phyloP scores from a whole-genome alignment of 805 yeast genomes.

The Yarrowia bubula region DNA sequence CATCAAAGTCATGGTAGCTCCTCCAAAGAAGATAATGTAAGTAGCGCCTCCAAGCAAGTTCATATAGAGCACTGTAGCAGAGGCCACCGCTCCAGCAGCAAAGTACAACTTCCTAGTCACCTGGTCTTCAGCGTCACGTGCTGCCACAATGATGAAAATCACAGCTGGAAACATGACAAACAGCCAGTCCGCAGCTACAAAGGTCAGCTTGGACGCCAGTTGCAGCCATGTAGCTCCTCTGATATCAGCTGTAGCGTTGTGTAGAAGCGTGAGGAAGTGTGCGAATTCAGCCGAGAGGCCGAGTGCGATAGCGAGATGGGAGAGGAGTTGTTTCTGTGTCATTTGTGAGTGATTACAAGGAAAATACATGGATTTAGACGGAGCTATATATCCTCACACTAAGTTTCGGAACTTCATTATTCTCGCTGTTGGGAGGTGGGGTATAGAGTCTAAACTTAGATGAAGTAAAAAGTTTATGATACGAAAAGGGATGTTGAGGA shows the following conservation, averaged over 20 bases:
- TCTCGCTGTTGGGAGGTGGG: conserved; percentile 18
- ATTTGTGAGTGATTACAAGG: not conserved
- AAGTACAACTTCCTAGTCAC: not conserved
- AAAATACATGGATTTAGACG: not conserved
- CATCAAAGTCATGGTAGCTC: not conserved
- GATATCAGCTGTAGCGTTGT: not conserved
- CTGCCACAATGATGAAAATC: not conserved
- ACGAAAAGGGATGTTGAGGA: not conserved
- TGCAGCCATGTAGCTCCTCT: conserved; percentile 7
- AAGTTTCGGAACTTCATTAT: not conserved
- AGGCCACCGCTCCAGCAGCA: not conserved
- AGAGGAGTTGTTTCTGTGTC: not conserved
- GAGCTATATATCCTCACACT: not conserved
- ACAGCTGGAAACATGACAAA: not conserved
- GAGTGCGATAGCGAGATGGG: not conserved
- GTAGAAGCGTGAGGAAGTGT: not conserved
- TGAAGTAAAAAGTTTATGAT: not conserved
- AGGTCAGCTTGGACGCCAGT: not conserved
- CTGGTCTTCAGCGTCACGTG: not conserved
- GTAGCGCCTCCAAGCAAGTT: not conserved
- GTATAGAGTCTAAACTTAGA: not conserved
- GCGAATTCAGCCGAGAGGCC: not conserved
- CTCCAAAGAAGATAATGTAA: not conserved
- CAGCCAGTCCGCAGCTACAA: conserved; percentile 12
- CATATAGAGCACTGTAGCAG: not conserved